phyloP scores from a whole-genome alignment of 2,329 filamentous ascomycete genomes.

The Reticulascus tulasneorum region DNA sequence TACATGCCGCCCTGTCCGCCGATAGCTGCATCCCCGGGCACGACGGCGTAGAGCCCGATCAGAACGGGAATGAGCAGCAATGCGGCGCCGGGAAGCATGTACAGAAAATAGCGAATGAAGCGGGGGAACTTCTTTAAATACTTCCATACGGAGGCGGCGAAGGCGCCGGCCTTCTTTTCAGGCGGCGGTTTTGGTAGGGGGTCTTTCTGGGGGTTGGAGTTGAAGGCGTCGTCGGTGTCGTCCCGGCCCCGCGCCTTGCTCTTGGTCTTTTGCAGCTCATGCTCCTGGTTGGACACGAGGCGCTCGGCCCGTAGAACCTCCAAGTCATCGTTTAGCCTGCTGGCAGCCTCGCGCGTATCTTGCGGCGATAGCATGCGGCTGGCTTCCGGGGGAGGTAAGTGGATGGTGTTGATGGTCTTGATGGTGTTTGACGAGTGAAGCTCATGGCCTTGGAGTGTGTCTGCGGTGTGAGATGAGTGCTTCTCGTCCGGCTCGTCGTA shows the following conservation, averaged over 20 bases:
- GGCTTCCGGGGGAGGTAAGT: conserved; percentile 1
- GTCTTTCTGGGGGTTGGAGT: conserved; percentile 24
- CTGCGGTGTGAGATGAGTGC: conserved; percentile 10
- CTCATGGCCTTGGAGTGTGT: conserved; percentile 9
- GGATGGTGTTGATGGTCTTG: conserved; percentile 4
- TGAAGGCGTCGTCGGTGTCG: conserved; percentile 44
- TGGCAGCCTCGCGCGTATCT: conserved; percentile 23
- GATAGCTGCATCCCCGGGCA: conserved; percentile 41
- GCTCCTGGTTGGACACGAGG: conserved; percentile 39
- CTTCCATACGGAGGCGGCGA: conserved; percentile 32
- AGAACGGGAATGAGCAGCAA: conserved; percentile 44
- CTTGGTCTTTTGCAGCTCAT: conserved; percentile 23
- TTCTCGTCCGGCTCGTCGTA: conserved; percentile 15
- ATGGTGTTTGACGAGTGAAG: conserved; percentile 1
- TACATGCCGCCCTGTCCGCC: conserved; percentile 68
- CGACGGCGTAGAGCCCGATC: conserved; percentile 35
- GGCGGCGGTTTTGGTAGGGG: conserved; percentile 10
- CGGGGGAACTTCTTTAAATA: conserved; percentile 47
- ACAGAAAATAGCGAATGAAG: conserved; percentile 44
- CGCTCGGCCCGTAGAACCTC: conserved; percentile 46
- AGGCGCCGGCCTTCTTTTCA: conserved; percentile 18
- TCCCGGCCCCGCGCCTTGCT: conserved; percentile 27
- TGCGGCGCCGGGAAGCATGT: conserved; percentile 41
- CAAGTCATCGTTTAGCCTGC: conserved; percentile 43
- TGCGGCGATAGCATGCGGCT: conserved; percentile 4